These are phyloP conservation scores for Trichoderma orchidacearum DNA, from an alignment of 495 filamentous ascomycete species.

Conservation along the genomic window DNA sequence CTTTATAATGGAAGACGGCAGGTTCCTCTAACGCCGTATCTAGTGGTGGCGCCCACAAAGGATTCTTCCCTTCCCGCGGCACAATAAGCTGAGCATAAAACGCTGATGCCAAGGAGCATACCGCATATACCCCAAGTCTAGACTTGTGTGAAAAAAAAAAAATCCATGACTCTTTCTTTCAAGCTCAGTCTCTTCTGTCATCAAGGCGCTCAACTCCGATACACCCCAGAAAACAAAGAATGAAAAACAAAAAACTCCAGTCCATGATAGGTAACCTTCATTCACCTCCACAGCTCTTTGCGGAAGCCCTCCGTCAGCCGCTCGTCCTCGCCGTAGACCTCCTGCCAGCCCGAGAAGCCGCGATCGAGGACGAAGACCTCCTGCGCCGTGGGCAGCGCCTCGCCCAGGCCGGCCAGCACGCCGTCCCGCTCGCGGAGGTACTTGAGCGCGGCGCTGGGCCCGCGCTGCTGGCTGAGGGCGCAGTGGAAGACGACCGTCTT, in stretches of 20 bases:
- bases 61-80: too few species aligned
- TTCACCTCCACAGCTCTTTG: conserved; percentile 72
- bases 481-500: conserved; percentile 90
- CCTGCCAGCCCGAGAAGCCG: conserved; percentile 88
- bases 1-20: too few species aligned
- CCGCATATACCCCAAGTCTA: too few species aligned
- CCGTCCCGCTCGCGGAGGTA: conserved; percentile 54
- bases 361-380: conserved; percentile 70
- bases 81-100: too few species aligned
- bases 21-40: too few species aligned
- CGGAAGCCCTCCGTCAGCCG: conserved; percentile 74
- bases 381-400: conserved; percentile 30
- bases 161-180: too few species aligned
- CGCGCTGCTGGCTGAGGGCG: conserved; percentile 80
- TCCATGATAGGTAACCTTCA: background rate
- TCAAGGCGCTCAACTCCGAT: too few species aligned
- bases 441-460: conserved; percentile 52
- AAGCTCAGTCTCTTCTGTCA: too few species aligned
- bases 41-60: too few species aligned
- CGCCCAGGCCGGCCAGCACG: conserved; percentile 13
- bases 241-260: background rate
- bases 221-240: too few species aligned
- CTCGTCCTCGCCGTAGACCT: conserved; percentile 67
- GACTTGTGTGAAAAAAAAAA: too few species aligned
- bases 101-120: too few species aligned